Percentiles rank a stretch among this genome's conserved stretches.
Conservation (phyloP, 371 early-diverging fungal genomes). For the Batrachochytrium dendrobatidis region DNA sequence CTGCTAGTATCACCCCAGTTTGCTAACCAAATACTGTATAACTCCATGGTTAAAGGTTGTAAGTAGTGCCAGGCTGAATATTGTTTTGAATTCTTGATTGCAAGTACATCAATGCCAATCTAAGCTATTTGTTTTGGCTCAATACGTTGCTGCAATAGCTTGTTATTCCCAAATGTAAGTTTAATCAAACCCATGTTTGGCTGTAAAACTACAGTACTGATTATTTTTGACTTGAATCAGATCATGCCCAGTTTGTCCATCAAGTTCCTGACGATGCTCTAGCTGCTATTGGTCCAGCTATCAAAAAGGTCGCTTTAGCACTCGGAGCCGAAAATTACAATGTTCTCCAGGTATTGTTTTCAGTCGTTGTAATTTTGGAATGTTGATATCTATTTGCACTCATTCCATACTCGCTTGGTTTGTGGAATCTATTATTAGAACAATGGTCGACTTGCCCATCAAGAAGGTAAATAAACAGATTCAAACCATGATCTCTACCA, state of each 20-base stretch:
- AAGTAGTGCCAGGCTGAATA: too few species aligned
- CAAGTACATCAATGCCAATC: too few species aligned
- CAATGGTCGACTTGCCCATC: conserved; percentile 65
- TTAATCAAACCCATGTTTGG: not conserved
- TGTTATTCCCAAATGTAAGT: conserved; percentile 75
- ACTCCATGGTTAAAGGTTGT: too few species aligned
- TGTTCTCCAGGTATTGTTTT: conserved; percentile 58
- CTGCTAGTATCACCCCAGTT: too few species aligned
- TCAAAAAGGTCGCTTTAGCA: conserved; percentile 70
- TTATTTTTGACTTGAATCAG: conserved; percentile 35
- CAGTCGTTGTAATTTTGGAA: not conserved
- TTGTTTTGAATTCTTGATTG: too few species aligned
- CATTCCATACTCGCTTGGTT: not conserved
- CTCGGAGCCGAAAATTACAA: conserved; percentile 72
- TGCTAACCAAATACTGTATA: too few species aligned
- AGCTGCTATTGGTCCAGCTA: conserved; percentile 73
- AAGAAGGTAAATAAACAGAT: conserved; percentile 1
- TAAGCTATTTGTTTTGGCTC: too few species aligned
- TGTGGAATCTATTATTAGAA: conserved; percentile 45
- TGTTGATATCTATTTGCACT: not conserved
- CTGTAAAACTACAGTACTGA: not conserved
- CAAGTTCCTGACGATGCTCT: conserved; percentile 80
- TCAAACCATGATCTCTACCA: not conserved
- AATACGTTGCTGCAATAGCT: conserved; percentile 50
- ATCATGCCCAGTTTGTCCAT: conserved; percentile 84